These are phyloP conservation scores for Mortierella alpina DNA, from an alignment of 192 early-diverging fungal genomes.

Conservation along the genomic window DNA sequence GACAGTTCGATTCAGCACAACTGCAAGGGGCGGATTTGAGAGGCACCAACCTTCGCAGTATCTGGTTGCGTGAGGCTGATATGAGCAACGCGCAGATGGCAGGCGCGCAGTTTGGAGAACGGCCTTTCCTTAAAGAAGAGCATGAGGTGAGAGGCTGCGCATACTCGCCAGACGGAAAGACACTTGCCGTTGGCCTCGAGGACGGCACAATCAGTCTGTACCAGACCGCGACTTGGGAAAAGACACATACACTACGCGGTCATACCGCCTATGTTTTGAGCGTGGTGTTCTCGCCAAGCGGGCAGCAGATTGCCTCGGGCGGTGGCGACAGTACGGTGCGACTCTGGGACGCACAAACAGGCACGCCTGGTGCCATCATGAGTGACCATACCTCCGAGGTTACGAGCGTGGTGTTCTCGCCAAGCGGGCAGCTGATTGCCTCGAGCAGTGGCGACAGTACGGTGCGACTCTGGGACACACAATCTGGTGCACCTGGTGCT, in stretches of 20 bases:
- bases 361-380: neutral
- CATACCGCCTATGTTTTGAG: neutral
- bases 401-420: neutral
- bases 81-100: neutral
- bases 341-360: neutral
- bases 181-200: neutral
- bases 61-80: conserved; percentile 3
- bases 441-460: neutral
- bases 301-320: neutral
- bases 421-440: neutral
- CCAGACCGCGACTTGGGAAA: neutral
- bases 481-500: conserved; percentile 4
- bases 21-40: conserved; percentile 8
- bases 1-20: conserved; percentile 13
- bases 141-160: neutral
- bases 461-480: neutral
- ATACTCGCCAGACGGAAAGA: neutral
- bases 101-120: conserved; percentile 4
- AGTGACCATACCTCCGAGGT: neutral
- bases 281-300: neutral
- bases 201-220: neutral
- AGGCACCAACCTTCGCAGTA: neutral
- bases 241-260: neutral
- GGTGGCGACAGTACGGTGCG: neutral
- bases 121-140: neutral